A percentile compares a stretch with the other conserved stretches of the same genome.
Conservation (phyloP, 2,329 filamentous ascomycete genomes). For the Acephala macrosclerotiorum region DNA sequence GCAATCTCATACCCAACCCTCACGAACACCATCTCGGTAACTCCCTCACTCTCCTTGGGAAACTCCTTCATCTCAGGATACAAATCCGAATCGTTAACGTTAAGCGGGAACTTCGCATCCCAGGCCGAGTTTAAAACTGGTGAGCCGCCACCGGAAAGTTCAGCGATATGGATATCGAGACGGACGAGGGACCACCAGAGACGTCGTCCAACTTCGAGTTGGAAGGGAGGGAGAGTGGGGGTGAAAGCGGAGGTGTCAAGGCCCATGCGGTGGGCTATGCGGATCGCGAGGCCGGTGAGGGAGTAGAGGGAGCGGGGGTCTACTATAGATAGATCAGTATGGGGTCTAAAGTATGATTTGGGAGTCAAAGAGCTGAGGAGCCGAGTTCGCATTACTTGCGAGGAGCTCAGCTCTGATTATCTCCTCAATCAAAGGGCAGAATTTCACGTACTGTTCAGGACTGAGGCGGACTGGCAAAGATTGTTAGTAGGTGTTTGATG, state of each 20-base stretch:
- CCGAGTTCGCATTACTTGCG: too few species aligned
- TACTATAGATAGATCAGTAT: too few species aligned
- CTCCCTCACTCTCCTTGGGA: constrained; percentile 21
- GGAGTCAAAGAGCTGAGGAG: too few species aligned
- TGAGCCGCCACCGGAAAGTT: constrained; percentile 56
- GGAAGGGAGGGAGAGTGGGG: constrained; percentile 49
- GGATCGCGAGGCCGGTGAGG: constrained; percentile 17
- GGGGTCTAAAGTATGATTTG: too few species aligned
- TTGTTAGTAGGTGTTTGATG: too few species aligned
- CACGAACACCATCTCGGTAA: constrained; percentile 45
- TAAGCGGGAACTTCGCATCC: constrained; percentile 43
- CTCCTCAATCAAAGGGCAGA: too few species aligned
- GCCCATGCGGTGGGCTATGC: constrained; percentile 49
- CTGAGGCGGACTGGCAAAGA: neutral
- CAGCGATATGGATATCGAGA: constrained; percentile 60
- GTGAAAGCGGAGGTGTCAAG: constrained; percentile 52
- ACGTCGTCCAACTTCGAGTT: constrained; percentile 64
- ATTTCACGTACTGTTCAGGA: too few species aligned
- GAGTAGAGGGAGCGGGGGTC: neutral
- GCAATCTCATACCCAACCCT: constrained; percentile 42
- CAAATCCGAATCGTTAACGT: constrained; percentile 38
- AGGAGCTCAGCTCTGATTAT: too few species aligned
- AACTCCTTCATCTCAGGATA: constrained; percentile 35
- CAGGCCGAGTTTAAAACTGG: constrained; percentile 32
- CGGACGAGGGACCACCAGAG: constrained; percentile 64